These are phyloP conservation scores for Cladosporium velox DNA, from an alignment of 2,329 filamentous ascomycete genomes.

Conservation along the genomic window DNA sequence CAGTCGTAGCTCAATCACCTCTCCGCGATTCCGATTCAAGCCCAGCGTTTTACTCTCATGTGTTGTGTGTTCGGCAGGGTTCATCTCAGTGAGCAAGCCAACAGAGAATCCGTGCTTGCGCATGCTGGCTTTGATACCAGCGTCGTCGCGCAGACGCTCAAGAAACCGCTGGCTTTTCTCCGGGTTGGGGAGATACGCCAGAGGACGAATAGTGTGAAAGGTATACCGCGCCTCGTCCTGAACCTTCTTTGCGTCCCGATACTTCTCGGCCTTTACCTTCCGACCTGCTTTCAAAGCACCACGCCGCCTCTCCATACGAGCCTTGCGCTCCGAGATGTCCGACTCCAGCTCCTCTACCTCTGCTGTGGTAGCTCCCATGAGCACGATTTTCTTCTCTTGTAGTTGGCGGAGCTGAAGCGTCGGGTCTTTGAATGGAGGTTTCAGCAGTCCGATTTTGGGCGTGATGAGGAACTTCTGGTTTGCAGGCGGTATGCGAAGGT, in stretches of 20 bases:
- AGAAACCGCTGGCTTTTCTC: conserved; percentile 71
- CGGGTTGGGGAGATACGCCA: conserved; percentile 76
- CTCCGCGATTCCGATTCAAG: conserved; percentile 81
- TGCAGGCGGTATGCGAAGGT: conserved; percentile 59
- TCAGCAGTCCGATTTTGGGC: conserved; percentile 65
- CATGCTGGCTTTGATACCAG: conserved; percentile 84
- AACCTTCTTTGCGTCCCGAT: conserved; percentile 49
- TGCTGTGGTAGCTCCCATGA: conserved; percentile 64
- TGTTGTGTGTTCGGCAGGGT: conserved; percentile 79
- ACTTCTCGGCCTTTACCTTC: conserved; percentile 35
- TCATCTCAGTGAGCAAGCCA: conserved; percentile 89
- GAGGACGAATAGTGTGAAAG: conserved; percentile 74
- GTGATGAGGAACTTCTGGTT: conserved; percentile 70
- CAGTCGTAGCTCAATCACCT: conserved; percentile 86
- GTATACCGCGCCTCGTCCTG: conserved; percentile 71
- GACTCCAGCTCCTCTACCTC: conserved; percentile 59
- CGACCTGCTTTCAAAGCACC: conserved; percentile 44
- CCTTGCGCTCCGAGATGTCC: conserved; percentile 53
- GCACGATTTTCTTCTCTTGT: conserved; percentile 60
- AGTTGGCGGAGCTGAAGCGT: conserved; percentile 53
- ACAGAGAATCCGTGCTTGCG: conserved; percentile 81
- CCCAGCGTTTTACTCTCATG: conserved; percentile 82
- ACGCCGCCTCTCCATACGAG: conserved; percentile 47
- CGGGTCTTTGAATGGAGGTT: conserved; percentile 64
- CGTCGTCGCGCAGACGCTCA: conserved; percentile 74